Conservation (phyloP, 768 basidiomycete species). For the Saitozyma podzolica region DNA sequence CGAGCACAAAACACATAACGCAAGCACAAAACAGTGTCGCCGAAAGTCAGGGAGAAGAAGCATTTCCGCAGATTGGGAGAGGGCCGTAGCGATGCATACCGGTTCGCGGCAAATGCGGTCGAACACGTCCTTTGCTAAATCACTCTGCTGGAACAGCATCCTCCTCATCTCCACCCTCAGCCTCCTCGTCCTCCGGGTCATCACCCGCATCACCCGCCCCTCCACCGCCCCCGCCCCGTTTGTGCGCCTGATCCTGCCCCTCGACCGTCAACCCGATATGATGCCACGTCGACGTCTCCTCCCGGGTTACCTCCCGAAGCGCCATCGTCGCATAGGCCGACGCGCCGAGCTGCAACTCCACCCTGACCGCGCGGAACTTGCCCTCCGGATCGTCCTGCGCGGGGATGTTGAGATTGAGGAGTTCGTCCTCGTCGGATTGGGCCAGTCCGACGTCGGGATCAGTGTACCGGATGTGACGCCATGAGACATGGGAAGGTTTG, state of each 20-base stretch:
- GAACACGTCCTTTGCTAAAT: too few relatives aligned
- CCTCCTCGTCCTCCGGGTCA: conserved; percentile 7
- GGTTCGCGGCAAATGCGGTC: too few relatives aligned
- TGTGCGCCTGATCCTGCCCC: conserved; percentile 47
- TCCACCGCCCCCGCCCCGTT: conserved; percentile 13
- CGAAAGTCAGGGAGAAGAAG: too few relatives aligned
- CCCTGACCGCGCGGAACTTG: conserved; percentile 82
- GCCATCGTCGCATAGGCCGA: conserved; percentile 99
- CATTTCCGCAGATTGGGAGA: too few relatives aligned
- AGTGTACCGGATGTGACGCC: conserved; percentile 82
- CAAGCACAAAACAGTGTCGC: too few relatives aligned
- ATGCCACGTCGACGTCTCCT: conserved; percentile 47
- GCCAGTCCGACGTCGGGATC: conserved; percentile 89
- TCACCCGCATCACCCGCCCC: conserved; percentile 9
- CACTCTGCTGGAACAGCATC: not conserved
- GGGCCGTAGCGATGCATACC: too few relatives aligned
- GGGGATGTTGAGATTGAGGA: conserved; percentile 71
- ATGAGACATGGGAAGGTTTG: conserved; percentile 74
- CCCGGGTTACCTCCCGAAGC: conserved; percentile 56
- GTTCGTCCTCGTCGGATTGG: conserved; percentile 90
- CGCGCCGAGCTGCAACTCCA: conserved; percentile 79
- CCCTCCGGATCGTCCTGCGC: conserved; percentile 64
- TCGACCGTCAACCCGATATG: conserved; percentile 46
- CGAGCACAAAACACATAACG: too few relatives aligned
- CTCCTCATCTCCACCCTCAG: conserved; percentile 5